Percentiles rank a stretch among this genome's conserved stretches.
These are phyloP conservation scores for Fusarium sp. DNA, from an alignment of 2,329 filamentous ascomycete species.

Conservation along the genomic window DNA sequence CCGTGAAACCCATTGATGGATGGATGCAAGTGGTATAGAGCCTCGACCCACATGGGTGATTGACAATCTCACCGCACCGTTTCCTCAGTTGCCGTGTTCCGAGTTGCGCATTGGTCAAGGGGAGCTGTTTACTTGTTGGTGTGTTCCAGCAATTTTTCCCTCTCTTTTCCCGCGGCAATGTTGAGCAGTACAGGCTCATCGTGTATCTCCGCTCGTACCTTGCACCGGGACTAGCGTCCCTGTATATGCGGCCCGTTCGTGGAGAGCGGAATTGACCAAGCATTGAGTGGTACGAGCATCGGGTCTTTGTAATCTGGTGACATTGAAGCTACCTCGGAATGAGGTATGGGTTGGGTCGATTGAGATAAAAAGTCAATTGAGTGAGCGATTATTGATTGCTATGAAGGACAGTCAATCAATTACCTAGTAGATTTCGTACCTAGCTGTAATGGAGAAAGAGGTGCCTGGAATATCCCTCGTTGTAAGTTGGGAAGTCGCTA, in stretches of 20 bases:
- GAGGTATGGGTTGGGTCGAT: constrained; percentile 16
- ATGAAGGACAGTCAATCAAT: not conserved
- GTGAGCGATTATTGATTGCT: constrained; percentile 36
- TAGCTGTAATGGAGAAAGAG: not conserved
- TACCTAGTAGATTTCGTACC: not conserved
- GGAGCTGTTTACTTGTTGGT: constrained; percentile 1
- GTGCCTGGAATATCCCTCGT: constrained; percentile 30
- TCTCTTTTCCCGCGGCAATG: constrained; percentile 1
- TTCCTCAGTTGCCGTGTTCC: constrained; percentile 44
- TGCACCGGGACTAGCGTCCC: constrained; percentile 16
- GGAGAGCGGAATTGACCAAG: constrained; percentile 26
- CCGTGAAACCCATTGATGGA: constrained; percentile 15
- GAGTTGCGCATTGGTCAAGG: constrained; percentile 32
- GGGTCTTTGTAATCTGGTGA: constrained; percentile 24
- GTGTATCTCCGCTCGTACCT: constrained; percentile 32
- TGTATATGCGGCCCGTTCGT: constrained; percentile 37
- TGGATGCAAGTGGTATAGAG: constrained; percentile 29
- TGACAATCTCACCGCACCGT: constrained; percentile 43
- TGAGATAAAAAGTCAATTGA: not conserved
- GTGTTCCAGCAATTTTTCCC: not conserved
- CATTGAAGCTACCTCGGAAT: constrained; percentile 24
- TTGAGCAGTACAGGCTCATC: constrained; percentile 7
- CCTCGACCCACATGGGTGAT: constrained; percentile 36
- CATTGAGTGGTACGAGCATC: constrained; percentile 11
- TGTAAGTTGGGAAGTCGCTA: constrained; percentile 5